phyloP scores from a whole-genome alignment of 2,329 filamentous ascomycete genomes.

The Trichoderma cornu-damae region DNA sequence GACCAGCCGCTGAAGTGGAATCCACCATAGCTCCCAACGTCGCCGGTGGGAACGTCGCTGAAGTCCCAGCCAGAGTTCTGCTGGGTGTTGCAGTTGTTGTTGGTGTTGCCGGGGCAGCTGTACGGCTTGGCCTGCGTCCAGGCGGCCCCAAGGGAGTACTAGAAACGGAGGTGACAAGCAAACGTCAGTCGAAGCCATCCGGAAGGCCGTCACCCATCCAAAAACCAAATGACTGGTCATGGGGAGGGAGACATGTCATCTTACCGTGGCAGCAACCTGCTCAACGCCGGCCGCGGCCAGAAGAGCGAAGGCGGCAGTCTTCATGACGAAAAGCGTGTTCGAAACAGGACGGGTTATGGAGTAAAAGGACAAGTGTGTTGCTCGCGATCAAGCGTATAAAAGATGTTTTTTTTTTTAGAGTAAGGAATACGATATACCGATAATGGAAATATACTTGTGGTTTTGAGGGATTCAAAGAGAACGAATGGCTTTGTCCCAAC shows the following conservation, averaged over 20 bases:
- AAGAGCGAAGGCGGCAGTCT: conserved; percentile 42
- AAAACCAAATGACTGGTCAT: neutral
- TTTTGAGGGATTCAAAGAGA: conserved; percentile 43
- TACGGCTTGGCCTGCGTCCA: conserved; percentile 44
- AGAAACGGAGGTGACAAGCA: neutral
- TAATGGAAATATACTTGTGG: conserved; percentile 25
- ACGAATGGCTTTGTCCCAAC: conserved; percentile 53
- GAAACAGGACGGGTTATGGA: conserved; percentile 18
- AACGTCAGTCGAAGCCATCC: neutral
- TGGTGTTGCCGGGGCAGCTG: conserved; percentile 63
- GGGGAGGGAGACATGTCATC: too few species aligned
- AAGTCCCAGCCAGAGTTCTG: conserved; percentile 71
- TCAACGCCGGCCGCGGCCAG: conserved; percentile 49
- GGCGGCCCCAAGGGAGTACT: conserved; percentile 20
- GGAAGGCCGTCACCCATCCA: neutral
- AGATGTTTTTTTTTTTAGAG: too few species aligned
- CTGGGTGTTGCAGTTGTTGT: conserved; percentile 70
- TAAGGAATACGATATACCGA: conserved; percentile 23
- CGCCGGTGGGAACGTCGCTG: conserved; percentile 55
- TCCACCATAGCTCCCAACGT: conserved; percentile 62
- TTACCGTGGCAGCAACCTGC: conserved; percentile 46
- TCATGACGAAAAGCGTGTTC: conserved; percentile 42
- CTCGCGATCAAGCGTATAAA: conserved; percentile 10
- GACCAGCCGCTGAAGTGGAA: conserved; percentile 70
- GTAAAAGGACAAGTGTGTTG: neutral